phyloP scores from a whole-genome alignment of 768 basidiomycete species.

The Lactarius sp. region DNA sequence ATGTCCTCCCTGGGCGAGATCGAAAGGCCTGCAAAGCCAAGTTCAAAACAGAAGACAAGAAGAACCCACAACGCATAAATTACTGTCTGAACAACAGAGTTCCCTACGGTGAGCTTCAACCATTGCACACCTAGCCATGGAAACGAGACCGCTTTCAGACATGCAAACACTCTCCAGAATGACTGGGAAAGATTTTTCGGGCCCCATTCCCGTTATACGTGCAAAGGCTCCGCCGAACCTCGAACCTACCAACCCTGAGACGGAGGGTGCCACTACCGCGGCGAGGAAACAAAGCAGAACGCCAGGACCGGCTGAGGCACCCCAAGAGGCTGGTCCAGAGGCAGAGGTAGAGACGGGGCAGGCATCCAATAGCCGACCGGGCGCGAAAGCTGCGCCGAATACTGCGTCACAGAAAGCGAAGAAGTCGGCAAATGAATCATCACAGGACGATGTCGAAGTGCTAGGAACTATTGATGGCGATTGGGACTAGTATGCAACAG shows the following conservation, averaged over 20 bases:
- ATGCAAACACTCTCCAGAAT: slow-evolving; percentile 68
- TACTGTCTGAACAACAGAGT: slow-evolving; percentile 67
- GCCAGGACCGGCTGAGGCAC: slow-evolving; percentile 10
- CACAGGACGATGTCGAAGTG: slow-evolving; percentile 31
- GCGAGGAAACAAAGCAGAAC: slow-evolving; percentile 22
- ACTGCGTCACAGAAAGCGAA: slow-evolving; percentile 12
- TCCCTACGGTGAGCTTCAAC: slow-evolving; percentile 61
- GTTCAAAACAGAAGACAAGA: slow-evolving; percentile 86
- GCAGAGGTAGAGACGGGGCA: slow-evolving; percentile 6
- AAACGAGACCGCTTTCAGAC: slow-evolving; percentile 40
- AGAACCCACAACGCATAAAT: slow-evolving; percentile 70
- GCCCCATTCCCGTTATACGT: slow-evolving; percentile 67
- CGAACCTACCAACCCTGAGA: slow-evolving; percentile 27
- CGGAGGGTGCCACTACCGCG: background rate
- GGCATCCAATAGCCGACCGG: slow-evolving; percentile 4
- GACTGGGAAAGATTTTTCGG: slow-evolving; percentile 84
- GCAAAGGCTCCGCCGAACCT: slow-evolving; percentile 37
- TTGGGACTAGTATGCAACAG: slow-evolving; percentile 15
- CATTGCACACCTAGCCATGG: background rate
- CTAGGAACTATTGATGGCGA: slow-evolving; percentile 32
- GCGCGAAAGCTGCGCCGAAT: slow-evolving; percentile 4
- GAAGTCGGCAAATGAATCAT: slow-evolving; percentile 15
- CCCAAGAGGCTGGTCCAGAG: slow-evolving; percentile 1
- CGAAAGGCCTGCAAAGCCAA: slow-evolving; percentile 90
- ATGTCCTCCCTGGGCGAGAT: slow-evolving; percentile 77